Conservation (phyloP, 345 rosid genomes). For the Clarkia xantiana region DNA sequence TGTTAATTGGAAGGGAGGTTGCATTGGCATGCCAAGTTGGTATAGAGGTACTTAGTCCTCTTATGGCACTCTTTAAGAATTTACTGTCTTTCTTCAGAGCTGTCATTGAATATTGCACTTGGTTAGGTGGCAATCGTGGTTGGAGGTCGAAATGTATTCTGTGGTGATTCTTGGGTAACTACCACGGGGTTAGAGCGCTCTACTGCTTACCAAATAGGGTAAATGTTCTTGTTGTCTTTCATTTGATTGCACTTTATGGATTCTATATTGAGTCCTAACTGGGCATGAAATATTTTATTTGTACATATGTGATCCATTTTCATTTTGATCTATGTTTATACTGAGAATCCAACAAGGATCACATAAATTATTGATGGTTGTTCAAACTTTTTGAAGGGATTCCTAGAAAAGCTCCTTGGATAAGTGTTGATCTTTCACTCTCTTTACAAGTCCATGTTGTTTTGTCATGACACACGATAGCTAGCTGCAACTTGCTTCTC, state of each 20-base stretch:
- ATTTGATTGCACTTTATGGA: not conserved
- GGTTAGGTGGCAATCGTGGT: conserved; percentile 73
- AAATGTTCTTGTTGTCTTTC: conserved; percentile 9
- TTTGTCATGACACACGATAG: no score
- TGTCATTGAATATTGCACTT: not conserved
- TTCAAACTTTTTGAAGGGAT: no score
- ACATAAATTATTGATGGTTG: no score
- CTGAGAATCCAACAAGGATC: no score
- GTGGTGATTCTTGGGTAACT: conserved; percentile 67
- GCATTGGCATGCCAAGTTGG: conserved; percentile 61
- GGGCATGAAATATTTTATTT: no score
- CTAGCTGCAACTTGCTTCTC: not conserved
- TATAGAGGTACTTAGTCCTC: conserved; percentile 39
- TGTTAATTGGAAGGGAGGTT: conserved; percentile 69
- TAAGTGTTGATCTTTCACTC: no score
- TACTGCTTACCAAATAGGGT: conserved; percentile 83
- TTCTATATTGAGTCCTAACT: not conserved
- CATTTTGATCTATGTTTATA: no score
- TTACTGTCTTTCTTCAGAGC: not conserved
- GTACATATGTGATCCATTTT: no score
- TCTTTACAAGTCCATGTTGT: no score
- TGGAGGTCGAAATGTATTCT: conserved; percentile 79
- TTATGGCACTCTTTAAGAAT: not conserved
- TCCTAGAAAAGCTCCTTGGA: no score
- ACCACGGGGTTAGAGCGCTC: conserved; percentile 71